Conservation (phyloP, 768 basidiomycete species). For the Tremella yokohamensis region DNA sequence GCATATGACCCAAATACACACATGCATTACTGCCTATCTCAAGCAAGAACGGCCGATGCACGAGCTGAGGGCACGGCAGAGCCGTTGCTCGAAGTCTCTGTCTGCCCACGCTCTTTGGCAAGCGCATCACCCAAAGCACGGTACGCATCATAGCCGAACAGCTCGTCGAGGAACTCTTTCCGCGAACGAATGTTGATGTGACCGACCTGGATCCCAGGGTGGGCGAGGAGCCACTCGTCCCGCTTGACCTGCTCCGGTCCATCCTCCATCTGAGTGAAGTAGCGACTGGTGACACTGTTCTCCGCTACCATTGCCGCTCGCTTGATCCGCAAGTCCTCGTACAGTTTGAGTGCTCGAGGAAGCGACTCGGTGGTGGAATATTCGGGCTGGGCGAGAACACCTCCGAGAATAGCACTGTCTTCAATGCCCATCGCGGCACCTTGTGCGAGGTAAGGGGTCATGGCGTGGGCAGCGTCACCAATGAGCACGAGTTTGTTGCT, state of each 20-base stretch:
- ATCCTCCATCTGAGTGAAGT: constrained; percentile 2
- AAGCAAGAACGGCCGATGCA: too few species aligned
- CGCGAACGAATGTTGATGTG: constrained; percentile 5
- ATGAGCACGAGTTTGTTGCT: constrained; percentile 15
- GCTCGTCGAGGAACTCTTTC: constrained; percentile 5
- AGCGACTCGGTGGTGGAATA: background rate
- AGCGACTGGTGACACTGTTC: constrained; percentile 2
- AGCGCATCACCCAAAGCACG: background rate
- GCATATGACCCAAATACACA: too few species aligned
- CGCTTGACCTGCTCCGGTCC: constrained; percentile 2
- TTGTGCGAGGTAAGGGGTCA: constrained; percentile 25
- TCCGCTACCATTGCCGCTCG: constrained; percentile 3
- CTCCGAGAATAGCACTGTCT: constrained; percentile 14
- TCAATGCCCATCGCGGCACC: constrained; percentile 24
- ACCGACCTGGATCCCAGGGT: background rate
- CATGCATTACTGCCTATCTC: too few species aligned
- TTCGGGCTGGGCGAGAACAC: background rate
- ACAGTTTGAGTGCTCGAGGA: background rate
- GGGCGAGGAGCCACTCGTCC: constrained; percentile 1
- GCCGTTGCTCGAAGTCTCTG: background rate
- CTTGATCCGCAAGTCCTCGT: constrained; percentile 1
- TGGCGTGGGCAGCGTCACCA: constrained; percentile 30
- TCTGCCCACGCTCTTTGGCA: background rate
- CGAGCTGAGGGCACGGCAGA: too few species aligned
- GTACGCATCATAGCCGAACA: constrained; percentile 2